These are phyloP conservation scores for Polyporus tsugae DNA, from an alignment of 1,284 basidiomycete species.

Conservation along the genomic window DNA sequence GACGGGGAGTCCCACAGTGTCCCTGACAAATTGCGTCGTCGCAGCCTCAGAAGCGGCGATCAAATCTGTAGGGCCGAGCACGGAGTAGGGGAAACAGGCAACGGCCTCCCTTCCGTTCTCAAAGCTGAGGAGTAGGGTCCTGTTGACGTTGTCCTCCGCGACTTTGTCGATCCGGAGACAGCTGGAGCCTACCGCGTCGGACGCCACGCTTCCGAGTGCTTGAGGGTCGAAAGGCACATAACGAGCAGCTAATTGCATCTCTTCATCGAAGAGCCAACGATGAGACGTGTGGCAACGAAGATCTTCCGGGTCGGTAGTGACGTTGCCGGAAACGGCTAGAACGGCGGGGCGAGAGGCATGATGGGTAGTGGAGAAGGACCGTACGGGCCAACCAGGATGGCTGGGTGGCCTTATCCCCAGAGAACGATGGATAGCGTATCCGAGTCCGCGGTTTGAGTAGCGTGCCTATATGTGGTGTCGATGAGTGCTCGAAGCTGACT, in stretches of 20 bases:
- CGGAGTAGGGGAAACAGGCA: background rate
- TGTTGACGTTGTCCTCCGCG: background rate
- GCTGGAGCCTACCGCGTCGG: background rate
- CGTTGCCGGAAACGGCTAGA: background rate
- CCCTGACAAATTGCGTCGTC: background rate
- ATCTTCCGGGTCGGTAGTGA: background rate
- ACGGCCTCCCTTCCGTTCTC: background rate
- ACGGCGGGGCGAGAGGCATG: background rate
- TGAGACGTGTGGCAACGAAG: background rate
- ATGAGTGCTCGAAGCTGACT: background rate
- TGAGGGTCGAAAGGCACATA: background rate
- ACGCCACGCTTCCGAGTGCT: background rate
- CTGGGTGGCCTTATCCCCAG: background rate
- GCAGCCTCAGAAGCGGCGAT: background rate
- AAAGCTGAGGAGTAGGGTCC: background rate
- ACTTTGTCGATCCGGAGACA: background rate
- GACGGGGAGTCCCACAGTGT: background rate
- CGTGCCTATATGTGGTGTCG: background rate
- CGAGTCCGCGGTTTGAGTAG: background rate
- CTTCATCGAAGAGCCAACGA: background rate
- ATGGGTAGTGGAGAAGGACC: background rate
- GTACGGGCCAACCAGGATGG: background rate
- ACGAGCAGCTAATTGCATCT: background rate
- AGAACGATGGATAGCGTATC: background rate
- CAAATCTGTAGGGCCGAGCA: background rate